These are phyloP conservation scores for Papiliotrema terrestris DNA, from an alignment of 1,284 basidiomycete species.

Conservation along the genomic window DNA sequence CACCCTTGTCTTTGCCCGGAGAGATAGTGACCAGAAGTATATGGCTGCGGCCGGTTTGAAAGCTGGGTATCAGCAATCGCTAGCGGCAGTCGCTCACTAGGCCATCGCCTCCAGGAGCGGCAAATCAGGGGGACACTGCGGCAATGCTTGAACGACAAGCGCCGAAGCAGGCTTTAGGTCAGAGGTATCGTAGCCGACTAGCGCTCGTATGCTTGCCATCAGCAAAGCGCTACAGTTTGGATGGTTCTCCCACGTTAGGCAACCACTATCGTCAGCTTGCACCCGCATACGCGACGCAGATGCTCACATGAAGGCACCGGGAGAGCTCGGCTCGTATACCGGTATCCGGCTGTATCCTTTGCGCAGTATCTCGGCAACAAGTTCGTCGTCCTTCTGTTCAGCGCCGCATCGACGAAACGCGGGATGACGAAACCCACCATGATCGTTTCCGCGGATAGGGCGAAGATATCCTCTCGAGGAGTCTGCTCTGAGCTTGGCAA, in stretches of 20 bases:
- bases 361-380: constrained; percentile 57
- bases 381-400: constrained; percentile 52
- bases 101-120: constrained; percentile 48
- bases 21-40: constrained; percentile 76
- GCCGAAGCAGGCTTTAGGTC: constrained; percentile 66
- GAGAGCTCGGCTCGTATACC: constrained; percentile 69
- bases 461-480: constrained; percentile 51
- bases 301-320: constrained; percentile 53
- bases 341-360: constrained; percentile 79
- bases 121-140: constrained; percentile 54
- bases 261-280: constrained; percentile 11
- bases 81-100: constrained; percentile 15
- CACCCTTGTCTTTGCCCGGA: constrained; percentile 71
- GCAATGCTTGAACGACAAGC: constrained; percentile 70
- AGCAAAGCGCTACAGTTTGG: not conserved
- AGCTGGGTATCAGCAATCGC: constrained; percentile 42
- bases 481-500: constrained; percentile 28
- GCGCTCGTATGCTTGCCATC: constrained; percentile 33
- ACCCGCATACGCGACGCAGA: not conserved
- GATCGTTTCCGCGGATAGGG: constrained; percentile 49
- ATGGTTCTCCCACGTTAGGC: constrained; percentile 12
- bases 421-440: constrained; percentile 24
- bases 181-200: constrained; percentile 81
- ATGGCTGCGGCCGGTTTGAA: constrained; percentile 90
- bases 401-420: not conserved